Base-by-base conservation (phyloP, 345 rosid genomes). In the Luvunga scandens region DNA sequence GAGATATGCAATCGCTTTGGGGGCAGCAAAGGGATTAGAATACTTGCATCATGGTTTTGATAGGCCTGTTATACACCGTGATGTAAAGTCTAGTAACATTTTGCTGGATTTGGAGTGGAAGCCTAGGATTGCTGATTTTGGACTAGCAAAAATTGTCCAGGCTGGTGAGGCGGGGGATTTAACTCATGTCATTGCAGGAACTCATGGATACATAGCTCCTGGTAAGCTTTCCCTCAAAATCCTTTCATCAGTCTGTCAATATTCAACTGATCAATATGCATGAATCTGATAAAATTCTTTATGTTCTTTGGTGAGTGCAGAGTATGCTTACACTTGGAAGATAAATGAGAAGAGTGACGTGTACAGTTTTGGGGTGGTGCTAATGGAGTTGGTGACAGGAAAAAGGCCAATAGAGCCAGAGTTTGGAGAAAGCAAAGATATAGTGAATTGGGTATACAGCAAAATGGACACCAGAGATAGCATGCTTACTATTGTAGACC, bases 161-260 rank as follows among this genome's bases (percentile, higher is more conserved):
- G 75, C 86, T 19, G 85, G 81, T 68, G 81, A 81, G 67, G 82
- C 72, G 67, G 94, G 90, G 28, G 86, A 88, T 45, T 91, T 88
- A 82, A 83, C 87, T 61, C 85, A 77, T 69, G 74, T 79, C 39
- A 86, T 95, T 66, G 87, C 91, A 45, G 98, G 98, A 71, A 91
- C 98, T 75, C 83, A 79, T 38, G 98, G 98, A 28, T 95, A 95
- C 86, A 93, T 95, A 59, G 97, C 98, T 77, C 98, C 98, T 7
- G 98, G 98, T 93, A 90, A 69, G 27, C 36, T 75, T 45, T 45
- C 66, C 18, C 24, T 14, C 36, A 18, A n/a, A 27, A 67, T 64
- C 66, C 72, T 50, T 38, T 7, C 36, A 28, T 22, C 24, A 12
- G 61, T 45, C 10, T 27, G 6, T 33, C 36, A 18, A 34, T 72